A percentile compares a stretch with the other conserved stretches of the same genome.
phyloP scores from a whole-genome alignment of 2,329 filamentous ascomycete genomes.

The Neonectria ditissima region DNA sequence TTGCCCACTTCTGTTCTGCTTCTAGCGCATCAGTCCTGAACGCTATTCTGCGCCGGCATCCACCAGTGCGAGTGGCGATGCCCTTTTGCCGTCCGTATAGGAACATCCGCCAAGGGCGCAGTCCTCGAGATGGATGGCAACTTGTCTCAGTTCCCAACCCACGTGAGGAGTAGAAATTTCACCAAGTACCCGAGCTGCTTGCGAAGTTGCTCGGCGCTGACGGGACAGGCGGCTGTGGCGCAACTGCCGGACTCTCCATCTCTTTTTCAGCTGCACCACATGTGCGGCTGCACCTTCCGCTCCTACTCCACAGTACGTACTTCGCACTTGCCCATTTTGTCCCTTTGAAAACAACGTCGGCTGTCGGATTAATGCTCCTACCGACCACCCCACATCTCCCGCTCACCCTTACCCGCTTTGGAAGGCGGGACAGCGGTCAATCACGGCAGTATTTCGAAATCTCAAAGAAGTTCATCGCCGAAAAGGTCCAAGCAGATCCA shows the following conservation, averaged over 20 bases:
- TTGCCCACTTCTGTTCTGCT: constrained; percentile 10
- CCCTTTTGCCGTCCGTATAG: constrained; percentile 26
- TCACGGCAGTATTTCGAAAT: constrained; percentile 53
- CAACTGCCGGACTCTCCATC: constrained; percentile 9
- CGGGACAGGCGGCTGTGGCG: constrained; percentile 18
- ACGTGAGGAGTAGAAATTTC: constrained; percentile 38
- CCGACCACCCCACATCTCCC: constrained; percentile 20
- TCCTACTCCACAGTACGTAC: neutral
- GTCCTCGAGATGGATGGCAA: constrained; percentile 39
- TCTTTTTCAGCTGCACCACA: constrained; percentile 3
- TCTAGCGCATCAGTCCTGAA: constrained; percentile 20
- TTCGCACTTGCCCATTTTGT: neutral
- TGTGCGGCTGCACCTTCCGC: too few relatives aligned
- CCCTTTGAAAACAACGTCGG: neutral
- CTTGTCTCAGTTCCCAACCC: constrained; percentile 41
- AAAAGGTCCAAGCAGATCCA: constrained; percentile 18
- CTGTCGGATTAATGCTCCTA: constrained; percentile 31
- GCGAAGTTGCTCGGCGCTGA: neutral
- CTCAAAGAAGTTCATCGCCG: constrained; percentile 42
- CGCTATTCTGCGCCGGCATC: neutral
- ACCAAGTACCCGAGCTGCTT: neutral
- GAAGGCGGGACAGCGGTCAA: constrained; percentile 48
- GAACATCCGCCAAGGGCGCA: constrained; percentile 38
- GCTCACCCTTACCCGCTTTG: constrained; percentile 25
- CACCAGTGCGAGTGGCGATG: constrained; percentile 29